Evolutionary conservation across 352 stramenopile genomes (phyloP), one percentile per base, ranked within the genome.

Genomic region (Chrysophaeum taylorii): DNA sequence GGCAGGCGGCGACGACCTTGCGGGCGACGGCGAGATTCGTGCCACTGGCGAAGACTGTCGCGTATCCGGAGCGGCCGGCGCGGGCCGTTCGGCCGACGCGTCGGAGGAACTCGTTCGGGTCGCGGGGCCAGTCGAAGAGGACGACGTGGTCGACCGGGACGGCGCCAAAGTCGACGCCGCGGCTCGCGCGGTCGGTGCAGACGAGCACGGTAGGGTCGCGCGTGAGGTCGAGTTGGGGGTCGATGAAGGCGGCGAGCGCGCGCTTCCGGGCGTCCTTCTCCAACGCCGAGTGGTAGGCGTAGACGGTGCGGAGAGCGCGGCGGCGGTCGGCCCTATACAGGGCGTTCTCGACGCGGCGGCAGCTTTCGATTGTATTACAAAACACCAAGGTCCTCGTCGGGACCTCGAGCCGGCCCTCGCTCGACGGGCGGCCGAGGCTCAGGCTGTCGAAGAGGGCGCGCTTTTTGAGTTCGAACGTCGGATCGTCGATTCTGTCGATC

Each of bases 321-420:
- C 70, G 69, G 29, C 81, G 78, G 80, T 89, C 84, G 38, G 82
- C 80, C 21, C 86, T 70, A 39, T 79, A 81, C 9, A 92, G 75
- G 23, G 83, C 73, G 69, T 92, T 92, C 77, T 92, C 86, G 16
- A 91, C 86, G 54, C 77, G 70, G 14, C 84, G 78, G 75, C 82
- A 88, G 37, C 71, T 82, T 76, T 89, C 81, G n/a, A 92, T 86
- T 12, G 86, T 91, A 81, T 92, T 92, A 70, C 86, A 92, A 74
- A 92, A 92, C n/a, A 92, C 75, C 14, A 92, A 75, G 14, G 86
- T 89, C 50, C 82, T 77, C 31, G 72, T 52, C 41, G 78, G 84
- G 29, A 76, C 72, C 25, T 74, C 78, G 21, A 76, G 61, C 79
- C 60, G 64, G 0, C 77, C 74, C 66, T 81, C 81, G 66, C 66